Evolutionary conservation across 371 early-diverging fungal species (phyloP).

Genomic region (Mucor velutinosus): DNA sequence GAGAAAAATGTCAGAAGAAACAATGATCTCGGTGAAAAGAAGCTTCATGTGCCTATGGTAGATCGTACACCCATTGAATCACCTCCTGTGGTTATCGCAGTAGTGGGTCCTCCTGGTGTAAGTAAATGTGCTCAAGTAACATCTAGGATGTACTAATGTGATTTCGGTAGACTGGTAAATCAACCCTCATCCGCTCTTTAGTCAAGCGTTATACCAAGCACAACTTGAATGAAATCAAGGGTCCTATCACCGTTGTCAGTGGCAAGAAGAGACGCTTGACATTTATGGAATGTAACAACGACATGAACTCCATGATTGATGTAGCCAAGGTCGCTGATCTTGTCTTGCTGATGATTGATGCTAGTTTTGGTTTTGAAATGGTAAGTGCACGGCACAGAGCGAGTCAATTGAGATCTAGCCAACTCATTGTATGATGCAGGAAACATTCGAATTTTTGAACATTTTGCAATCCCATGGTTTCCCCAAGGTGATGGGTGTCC

Average conservation of each 20-base stretch:
- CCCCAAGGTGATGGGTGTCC: conserved; percentile 96
- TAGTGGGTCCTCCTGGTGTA: conserved; percentile 95
- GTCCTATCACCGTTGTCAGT: conserved; percentile 96
- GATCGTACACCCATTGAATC: conserved; percentile 92
- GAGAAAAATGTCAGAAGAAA: conserved; percentile 84
- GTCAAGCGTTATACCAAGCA: conserved; percentile 95
- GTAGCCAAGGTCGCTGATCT: conserved; percentile 97
- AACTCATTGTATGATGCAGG: conserved; percentile 44
- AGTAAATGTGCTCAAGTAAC: conserved; percentile 18
- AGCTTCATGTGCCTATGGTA: conserved; percentile 93
- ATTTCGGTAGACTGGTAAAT: conserved; percentile 80
- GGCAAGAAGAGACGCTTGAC: conserved; percentile 95
- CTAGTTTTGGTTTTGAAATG: conserved; percentile 98
- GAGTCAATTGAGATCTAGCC: background rate
- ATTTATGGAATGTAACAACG: conserved; percentile 95
- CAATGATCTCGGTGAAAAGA: conserved; percentile 86
- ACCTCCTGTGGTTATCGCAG: conserved; percentile 93
- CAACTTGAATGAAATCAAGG: conserved; percentile 86
- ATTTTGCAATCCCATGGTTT: conserved; percentile 98
- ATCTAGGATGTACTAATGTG: background rate
- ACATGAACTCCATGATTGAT: conserved; percentile 98
- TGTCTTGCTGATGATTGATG: conserved; percentile 95
- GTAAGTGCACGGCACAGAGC: conserved; percentile 29
- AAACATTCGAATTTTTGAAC: conserved; percentile 99
- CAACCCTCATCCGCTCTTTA: conserved; percentile 93